Evolutionary conservation across 257 asterid genomes (phyloP), one percentile per base, ranked within the genome.

Genomic region (Fraxinus excelsior): DNA sequence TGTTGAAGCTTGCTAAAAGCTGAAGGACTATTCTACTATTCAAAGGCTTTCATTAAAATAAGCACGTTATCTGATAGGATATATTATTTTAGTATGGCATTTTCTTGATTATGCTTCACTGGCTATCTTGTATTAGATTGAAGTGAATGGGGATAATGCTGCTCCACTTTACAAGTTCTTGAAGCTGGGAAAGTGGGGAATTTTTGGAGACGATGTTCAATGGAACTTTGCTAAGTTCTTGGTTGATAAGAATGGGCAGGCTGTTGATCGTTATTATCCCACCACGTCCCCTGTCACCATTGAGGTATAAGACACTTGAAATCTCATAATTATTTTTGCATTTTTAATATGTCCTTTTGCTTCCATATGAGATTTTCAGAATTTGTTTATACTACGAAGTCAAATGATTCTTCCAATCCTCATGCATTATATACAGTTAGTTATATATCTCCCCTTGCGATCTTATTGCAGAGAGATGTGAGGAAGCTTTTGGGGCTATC

Each of bases 141-240:
- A 94, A 74, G 98, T 94, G 83, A 94, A 94, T 23, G 97, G 97
- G 10, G 81, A 74, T 23, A 74, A 78, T 74, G 80, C 93, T 70
- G 88, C 96, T 70, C 97, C 94, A n/a, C 67, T 92, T 29, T 92
- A 94, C 88, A 92, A 89, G 89, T 88, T 89, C 85, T 82, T 92
- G 87, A 94, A 89, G 90, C 71, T 76, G 76, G 96, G 97, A 26
- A 90, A 92, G 60, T 87, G 98, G 97, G 97, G 92, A 44, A 83
- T 94, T 66, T 83, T 92, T 38, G 90, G 96, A 31, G 98, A 94
- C 9, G 92, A 90, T 76, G 85, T 94, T 64, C 94, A 94, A 79
- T 94, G 98, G 97, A 94, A 94, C 49, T 94, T 94, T 12, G 90
- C 97, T 0, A 92, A 90, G 85, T 94, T 94, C 85, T 82, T 94